Evolutionary conservation across 768 basidiomycete species (phyloP), one percentile per base, ranked within the genome.

Genomic region (Termitomyces sp.): DNA sequence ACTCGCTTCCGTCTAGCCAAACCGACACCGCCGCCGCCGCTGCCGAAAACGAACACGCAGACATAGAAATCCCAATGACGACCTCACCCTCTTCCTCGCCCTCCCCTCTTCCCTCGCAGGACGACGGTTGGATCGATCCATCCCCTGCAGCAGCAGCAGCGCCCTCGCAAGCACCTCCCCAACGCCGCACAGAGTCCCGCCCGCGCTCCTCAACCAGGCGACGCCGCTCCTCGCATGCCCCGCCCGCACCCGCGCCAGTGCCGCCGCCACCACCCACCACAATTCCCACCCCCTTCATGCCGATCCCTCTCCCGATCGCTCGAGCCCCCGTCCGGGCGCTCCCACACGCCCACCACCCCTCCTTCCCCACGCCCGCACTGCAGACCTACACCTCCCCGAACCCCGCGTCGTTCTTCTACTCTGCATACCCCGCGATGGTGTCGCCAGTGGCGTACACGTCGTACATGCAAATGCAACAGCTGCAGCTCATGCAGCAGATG

Each of bases 101-200:
- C 5, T 64, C 69, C 16, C 67, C 70, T 9, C 61, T 66, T 14
- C 57, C 68, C 2, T 63, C 61, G 47, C 62, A 63, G 3, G 64
- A 66, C 34, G 74, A 75, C 56, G 75, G 75, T 4, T 78, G 76
- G 76, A 69, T 75, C n/a, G 75, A 76, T 66, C 57, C 55, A 59
- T 37, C 61, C 51, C 53, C 62, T 44, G 57, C 55, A 63, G 60
- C 5, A 41, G n/a, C n/a, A n/a, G n/a, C n/a, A n/a, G n/a, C n/a
- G n/a, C 18, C 36, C 20, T 5, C 51, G n/a, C 26, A 58, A 41
- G 46, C 46, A 5, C 34, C 53, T 5, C 44, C 57, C 14, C 59
- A 55, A 18, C 49, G 56, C 41, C 53, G 58, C 22, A 36, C 57
- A n/a, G 61, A 63, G 20, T 59, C 63, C 3, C 60, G 63, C 26